A percentile compares a stretch with the other conserved stretches of the same genome.
phyloP scores from a whole-genome alignment of 257 asterid species.

The Solanum microdontum region DNA sequence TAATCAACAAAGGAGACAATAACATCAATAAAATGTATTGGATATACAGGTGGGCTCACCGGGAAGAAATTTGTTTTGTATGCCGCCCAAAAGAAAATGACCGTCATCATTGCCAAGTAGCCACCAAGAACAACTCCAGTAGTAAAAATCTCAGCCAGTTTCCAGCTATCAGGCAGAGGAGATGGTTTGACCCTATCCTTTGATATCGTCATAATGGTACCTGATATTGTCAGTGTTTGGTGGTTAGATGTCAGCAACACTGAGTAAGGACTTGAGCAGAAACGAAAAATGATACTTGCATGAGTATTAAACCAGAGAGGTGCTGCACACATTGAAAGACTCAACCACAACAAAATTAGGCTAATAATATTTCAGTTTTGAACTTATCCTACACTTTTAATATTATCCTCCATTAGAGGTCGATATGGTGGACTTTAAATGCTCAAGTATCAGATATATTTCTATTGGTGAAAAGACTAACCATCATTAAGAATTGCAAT shows the following conservation, averaged over 20 bases:
- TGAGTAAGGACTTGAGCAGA: background rate
- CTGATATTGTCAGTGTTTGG: conserved; percentile 3
- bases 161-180: conserved; percentile 36
- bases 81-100: conserved; percentile 93
- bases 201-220: conserved; percentile 32
- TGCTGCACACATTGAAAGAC: background rate
- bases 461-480: conserved; percentile 9
- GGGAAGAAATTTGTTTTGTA: conserved; percentile 85
- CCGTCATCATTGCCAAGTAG: conserved; percentile 42
- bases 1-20: too few relatives aligned
- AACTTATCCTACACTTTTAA: background rate
- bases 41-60: conserved; percentile 27
- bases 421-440: background rate
- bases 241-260: background rate
- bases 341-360: background rate
- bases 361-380: background rate
- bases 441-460: background rate
- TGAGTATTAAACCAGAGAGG: background rate
- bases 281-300: background rate
- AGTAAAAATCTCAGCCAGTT: conserved; percentile 29
- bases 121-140: conserved; percentile 25
- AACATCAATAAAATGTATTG: too few relatives aligned
- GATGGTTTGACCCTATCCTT: conserved; percentile 36
- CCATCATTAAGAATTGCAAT: conserved; percentile 96
- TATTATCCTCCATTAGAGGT: background rate